phyloP scores from a whole-genome alignment of 164 flowering plant species.

The Sedum album region DNA sequence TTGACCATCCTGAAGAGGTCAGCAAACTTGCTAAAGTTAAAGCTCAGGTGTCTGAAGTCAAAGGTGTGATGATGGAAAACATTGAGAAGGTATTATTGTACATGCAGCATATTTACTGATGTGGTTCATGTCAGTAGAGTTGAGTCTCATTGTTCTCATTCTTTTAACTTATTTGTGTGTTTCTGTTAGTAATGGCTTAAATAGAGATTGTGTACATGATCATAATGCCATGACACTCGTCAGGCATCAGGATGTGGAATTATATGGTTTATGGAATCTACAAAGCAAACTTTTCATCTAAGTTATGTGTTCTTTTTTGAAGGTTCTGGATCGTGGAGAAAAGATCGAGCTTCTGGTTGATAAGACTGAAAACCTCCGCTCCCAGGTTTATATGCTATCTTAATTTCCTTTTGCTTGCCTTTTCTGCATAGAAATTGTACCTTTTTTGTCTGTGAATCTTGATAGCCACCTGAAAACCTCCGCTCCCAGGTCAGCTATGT shows the following conservation, averaged over 20 bases:
- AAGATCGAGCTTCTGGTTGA: slow-evolving; percentile 12
- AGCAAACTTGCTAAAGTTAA: slow-evolving; percentile 8
- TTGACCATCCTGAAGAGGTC: slow-evolving; percentile 7
- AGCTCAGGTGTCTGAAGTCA: slow-evolving; percentile 6
- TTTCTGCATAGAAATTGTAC: neutral
- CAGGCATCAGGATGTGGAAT: no score
- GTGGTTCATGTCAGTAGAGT: neutral
- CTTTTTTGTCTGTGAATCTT: neutral
- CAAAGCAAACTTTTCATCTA: neutral
- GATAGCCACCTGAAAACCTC: neutral
- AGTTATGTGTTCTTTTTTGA: neutral
- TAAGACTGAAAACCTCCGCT: slow-evolving; percentile 10
- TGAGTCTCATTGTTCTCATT: no score
- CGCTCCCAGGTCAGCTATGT: neutral
- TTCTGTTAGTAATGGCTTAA: no score
- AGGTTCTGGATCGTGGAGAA: slow-evolving; percentile 11
- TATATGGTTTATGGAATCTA: neutral
- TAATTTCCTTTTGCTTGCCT: neutral
- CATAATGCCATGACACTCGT: no score
- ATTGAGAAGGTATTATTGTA: slow-evolving; percentile 5
- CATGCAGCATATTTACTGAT: neutral
- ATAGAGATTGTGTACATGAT: no score
- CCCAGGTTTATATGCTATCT: neutral
- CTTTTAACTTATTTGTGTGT: neutral
- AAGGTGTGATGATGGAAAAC: slow-evolving; percentile 9